Conservation (phyloP, 768 basidiomycete species). For the Tricholoma sp. region DNA sequence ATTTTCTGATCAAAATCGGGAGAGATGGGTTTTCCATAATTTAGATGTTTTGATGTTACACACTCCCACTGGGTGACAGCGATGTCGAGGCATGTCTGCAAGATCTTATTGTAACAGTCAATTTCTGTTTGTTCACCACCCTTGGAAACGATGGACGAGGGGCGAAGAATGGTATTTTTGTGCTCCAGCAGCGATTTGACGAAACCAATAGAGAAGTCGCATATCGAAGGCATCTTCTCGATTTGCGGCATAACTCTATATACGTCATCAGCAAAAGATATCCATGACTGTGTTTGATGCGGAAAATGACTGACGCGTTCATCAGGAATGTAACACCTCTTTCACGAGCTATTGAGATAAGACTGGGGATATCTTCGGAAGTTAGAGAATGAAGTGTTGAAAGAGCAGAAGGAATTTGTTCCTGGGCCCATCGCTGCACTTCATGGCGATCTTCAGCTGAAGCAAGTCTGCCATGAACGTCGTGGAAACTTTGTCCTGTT, state of each 20-base stretch:
- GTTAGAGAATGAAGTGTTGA: conserved; percentile 12
- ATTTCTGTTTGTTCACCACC: background rate
- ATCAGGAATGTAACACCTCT: conserved; percentile 16
- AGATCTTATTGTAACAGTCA: conserved; percentile 8
- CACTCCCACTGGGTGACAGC: conserved; percentile 17
- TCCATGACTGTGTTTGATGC: background rate
- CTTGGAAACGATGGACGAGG: background rate
- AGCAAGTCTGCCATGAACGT: conserved; percentile 12
- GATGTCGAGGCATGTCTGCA: conserved; percentile 13
- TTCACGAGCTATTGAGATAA: conserved; percentile 14
- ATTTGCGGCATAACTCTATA: conserved; percentile 20
- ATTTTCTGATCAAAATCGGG: conserved; percentile 17
- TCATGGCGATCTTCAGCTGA: conserved; percentile 5
- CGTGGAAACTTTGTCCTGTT: conserved; percentile 10
- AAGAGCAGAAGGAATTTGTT: conserved; percentile 14
- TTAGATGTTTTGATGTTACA: background rate
- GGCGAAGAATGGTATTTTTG: conserved; percentile 8
- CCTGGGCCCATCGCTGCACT: conserved; percentile 15
- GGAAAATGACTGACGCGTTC: conserved; percentile 16
- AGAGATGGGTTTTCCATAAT: background rate
- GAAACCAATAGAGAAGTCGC: conserved; percentile 19
- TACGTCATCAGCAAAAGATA: background rate
- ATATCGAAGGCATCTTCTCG: conserved; percentile 11
- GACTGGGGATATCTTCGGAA: conserved; percentile 17
- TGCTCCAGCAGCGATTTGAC: conserved; percentile 16